Conservation (phyloP, 371 early-diverging fungal genomes). For the Syncephalastrum monosporum region DNA sequence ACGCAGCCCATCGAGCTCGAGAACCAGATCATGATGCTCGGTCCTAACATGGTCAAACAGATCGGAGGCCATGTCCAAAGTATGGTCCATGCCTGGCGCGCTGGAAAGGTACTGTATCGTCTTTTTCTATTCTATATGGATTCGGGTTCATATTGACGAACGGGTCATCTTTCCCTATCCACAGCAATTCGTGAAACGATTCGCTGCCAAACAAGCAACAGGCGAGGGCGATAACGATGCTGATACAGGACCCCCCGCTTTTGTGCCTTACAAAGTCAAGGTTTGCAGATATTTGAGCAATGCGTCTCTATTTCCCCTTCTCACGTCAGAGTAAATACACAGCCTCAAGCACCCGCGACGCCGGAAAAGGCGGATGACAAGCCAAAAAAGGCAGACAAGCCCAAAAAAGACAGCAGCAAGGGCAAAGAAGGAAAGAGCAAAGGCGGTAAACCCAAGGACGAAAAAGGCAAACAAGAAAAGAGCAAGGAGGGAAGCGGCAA, state of each 20-base stretch:
- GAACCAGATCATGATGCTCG: constrained; percentile 32
- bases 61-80: constrained; percentile 46
- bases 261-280: constrained; percentile 44
- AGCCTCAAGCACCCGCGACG: background rate
- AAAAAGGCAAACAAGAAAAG: constrained; percentile 5
- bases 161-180: background rate
- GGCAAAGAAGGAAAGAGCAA: background rate
- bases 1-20: constrained; percentile 31
- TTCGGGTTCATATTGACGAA: background rate
- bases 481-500: constrained; percentile 3
- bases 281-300: background rate
- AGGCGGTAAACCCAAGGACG: constrained; percentile 3
- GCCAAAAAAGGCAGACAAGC: background rate
- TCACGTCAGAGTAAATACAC: constrained; percentile 3
- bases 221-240: constrained; percentile 7
- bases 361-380: background rate
- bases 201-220: constrained; percentile 11
- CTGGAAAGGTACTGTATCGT: constrained; percentile 33
- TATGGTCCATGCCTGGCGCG: constrained; percentile 45
- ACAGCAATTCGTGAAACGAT: constrained; percentile 40
- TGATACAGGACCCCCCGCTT: constrained; percentile 36
- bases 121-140: background rate
- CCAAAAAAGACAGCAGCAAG: constrained; percentile 2
- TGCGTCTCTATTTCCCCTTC: background rate
- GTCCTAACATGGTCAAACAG: constrained; percentile 31